Percentiles rank a stretch among this genome's conserved stretches.
phyloP scores from a whole-genome alignment of 257 asterid species.

The Ocimum tenuiflorum region DNA sequence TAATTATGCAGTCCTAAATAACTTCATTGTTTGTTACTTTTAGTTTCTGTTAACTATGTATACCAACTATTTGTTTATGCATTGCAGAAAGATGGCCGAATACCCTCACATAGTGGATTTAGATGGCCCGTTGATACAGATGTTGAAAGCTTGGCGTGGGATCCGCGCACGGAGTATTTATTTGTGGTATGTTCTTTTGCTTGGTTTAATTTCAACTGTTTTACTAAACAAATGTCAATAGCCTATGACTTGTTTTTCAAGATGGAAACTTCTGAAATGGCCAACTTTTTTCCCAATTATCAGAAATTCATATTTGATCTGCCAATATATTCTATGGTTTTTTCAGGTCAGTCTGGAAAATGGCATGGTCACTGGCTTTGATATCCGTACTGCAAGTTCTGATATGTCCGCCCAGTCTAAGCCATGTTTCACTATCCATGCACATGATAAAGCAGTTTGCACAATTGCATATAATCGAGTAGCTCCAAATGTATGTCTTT shows the following conservation, averaged over 20 bases:
- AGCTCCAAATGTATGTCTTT: conserved; percentile 55
- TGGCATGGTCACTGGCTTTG: conserved; percentile 67
- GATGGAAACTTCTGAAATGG: conserved; percentile 1
- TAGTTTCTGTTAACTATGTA: neutral
- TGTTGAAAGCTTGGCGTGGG: conserved; percentile 92
- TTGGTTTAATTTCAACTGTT: neutral
- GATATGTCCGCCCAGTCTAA: conserved; percentile 37
- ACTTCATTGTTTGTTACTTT: neutral
- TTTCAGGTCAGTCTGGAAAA: conserved; percentile 84
- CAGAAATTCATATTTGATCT: neutral
- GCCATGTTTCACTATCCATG: conserved; percentile 78
- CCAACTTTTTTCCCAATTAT: neutral
- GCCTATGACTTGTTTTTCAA: neutral
- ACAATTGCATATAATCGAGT: conserved; percentile 49
- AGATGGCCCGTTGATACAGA: conserved; percentile 64
- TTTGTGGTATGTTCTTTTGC: conserved; percentile 66
- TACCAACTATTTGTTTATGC: conserved; percentile 4
- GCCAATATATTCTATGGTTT: neutral
- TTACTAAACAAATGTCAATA: neutral
- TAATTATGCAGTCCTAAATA: neutral
- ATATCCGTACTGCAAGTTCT: conserved; percentile 55
- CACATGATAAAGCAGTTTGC: conserved; percentile 87
- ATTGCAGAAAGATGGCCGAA: conserved; percentile 63
- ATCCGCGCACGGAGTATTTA: conserved; percentile 76
- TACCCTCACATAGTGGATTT: conserved; percentile 40